A percentile compares a stretch with the other conserved stretches of the same genome.
Conservation (phyloP, 2,329 filamentous ascomycete genomes). For the Whalleya microplaca region DNA sequence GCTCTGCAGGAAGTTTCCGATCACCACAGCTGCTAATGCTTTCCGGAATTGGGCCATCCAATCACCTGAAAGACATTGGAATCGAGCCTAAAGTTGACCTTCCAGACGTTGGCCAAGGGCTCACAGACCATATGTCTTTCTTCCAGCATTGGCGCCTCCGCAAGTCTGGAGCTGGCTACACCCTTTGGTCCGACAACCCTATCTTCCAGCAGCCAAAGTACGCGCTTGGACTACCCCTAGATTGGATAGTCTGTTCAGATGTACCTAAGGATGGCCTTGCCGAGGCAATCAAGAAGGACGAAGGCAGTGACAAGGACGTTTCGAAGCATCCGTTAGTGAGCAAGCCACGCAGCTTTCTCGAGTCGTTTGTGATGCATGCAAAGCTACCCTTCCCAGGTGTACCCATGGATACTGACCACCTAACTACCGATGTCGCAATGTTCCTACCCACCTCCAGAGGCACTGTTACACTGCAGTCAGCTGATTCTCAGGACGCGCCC, state of each 20-base stretch:
- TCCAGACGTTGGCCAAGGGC: conserved; percentile 29
- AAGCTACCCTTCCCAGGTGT: conserved; percentile 16
- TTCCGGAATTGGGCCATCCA: conserved; percentile 35
- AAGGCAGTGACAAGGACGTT: conserved; percentile 36
- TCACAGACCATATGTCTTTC: conserved; percentile 35
- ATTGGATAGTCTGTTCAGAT: conserved; percentile 39
- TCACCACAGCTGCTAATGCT: conserved; percentile 36
- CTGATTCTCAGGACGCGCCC: conserved; percentile 6
- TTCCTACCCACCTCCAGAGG: conserved; percentile 31
- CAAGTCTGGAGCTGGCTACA: conserved; percentile 36
- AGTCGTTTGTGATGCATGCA: conserved; percentile 1
- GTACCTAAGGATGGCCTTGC: conserved; percentile 32
- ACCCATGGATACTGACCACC: conserved; percentile 24
- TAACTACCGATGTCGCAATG: conserved; percentile 24
- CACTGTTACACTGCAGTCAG: conserved; percentile 16
- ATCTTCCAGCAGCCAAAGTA: conserved; percentile 41
- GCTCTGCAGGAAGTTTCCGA: conserved; percentile 33
- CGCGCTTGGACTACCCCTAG: conserved; percentile 37
- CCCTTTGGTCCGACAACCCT: conserved; percentile 38
- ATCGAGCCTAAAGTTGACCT: conserved; percentile 36
- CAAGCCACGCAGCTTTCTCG: conserved; percentile 4
- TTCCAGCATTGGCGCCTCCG: conserved; percentile 37
- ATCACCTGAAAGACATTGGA: conserved; percentile 33
- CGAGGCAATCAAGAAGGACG: conserved; percentile 37
- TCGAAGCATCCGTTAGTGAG: conserved; percentile 37